Evolutionary conservation across 1,139 yeast species (phyloP).

Genomic region (Diutina mesorugosa): DNA sequence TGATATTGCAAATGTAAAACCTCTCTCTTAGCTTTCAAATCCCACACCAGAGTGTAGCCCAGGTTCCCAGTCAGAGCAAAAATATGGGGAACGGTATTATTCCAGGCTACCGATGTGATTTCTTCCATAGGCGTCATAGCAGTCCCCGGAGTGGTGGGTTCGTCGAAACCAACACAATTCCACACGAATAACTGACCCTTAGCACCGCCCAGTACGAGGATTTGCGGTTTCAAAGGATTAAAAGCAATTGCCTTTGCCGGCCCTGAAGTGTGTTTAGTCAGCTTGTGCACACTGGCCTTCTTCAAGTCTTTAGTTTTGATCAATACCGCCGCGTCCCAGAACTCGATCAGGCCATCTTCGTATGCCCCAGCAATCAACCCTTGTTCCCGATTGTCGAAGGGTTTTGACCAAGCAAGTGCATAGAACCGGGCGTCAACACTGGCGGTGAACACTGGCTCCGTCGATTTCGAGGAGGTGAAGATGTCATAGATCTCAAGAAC

Average conservation of each 20-base stretch:
- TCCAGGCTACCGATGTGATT: conserved; percentile 81
- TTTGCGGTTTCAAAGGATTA: conserved; percentile 60
- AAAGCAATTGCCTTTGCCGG: conserved; percentile 66
- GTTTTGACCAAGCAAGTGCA: conserved; percentile 78
- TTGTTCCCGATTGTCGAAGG: conserved; percentile 36
- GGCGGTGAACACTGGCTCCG: conserved; percentile 39
- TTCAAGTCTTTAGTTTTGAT: conserved; percentile 21
- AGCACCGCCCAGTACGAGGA: conserved; percentile 78
- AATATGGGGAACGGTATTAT: conserved; percentile 71
- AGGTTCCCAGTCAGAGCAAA: conserved; percentile 81
- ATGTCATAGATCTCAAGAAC: conserved; percentile 70
- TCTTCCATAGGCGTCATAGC: conserved; percentile 78
- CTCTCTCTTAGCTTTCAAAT: conserved; percentile 75
- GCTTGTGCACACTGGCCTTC: conserved; percentile 26
- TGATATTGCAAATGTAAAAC: conserved; percentile 69
- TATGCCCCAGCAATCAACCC: conserved; percentile 81
- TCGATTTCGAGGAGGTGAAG: conserved; percentile 28
- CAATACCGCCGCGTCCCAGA: conserved; percentile 52
- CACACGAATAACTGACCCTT: conserved; percentile 82
- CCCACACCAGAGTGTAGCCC: conserved; percentile 91
- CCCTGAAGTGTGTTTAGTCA: conserved; percentile 44
- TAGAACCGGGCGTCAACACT: conserved; percentile 53
- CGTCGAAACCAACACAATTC: conserved; percentile 59
- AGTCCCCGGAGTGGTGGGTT: conserved; percentile 64
- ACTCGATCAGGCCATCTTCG: conserved; percentile 69